Evolutionary conservation across 1,284 basidiomycete genomes (phyloP).

Genomic region (Fistulina hepatica): DNA sequence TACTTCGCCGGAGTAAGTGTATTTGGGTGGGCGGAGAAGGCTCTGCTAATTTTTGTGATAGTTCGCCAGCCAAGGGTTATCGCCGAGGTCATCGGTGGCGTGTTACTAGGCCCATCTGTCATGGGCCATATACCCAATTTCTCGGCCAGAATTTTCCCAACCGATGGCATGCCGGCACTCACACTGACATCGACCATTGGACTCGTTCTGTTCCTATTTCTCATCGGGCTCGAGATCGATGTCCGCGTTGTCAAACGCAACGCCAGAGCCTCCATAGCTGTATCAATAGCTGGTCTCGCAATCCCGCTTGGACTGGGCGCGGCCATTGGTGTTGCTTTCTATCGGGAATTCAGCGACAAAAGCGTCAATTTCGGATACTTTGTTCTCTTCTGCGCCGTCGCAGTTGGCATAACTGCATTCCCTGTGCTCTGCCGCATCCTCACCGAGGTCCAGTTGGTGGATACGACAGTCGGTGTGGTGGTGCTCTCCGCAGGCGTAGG

Average conservation of each 20-base stretch:
- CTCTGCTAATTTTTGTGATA: too few relatives aligned
- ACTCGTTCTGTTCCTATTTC: constrained; percentile 81
- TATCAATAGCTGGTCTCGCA: constrained; percentile 59
- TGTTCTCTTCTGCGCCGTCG: constrained; percentile 83
- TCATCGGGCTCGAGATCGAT: constrained; percentile 86
- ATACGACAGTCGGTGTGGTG: constrained; percentile 83
- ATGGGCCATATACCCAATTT: constrained; percentile 72
- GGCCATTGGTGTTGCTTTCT: constrained; percentile 74
- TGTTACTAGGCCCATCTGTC: constrained; percentile 68
- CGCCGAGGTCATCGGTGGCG: constrained; percentile 79
- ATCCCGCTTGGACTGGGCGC: constrained; percentile 82
- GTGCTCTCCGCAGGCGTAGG: constrained; percentile 84
- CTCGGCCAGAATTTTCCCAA: constrained; percentile 66
- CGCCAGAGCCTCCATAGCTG: constrained; percentile 36
- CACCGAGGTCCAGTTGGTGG: constrained; percentile 67
- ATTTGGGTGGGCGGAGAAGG: too few relatives aligned
- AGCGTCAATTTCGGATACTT: constrained; percentile 73
- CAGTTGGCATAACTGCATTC: constrained; percentile 86
- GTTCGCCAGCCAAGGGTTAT: constrained; percentile 83
- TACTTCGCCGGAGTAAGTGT: constrained; percentile 48
- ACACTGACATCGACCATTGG: constrained; percentile 82
- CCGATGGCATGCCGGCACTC: constrained; percentile 57
- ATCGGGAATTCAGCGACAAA: constrained; percentile 62
- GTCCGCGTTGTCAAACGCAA: constrained; percentile 58
- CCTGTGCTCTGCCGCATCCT: constrained; percentile 88